These are phyloP conservation scores for Dictyostelium firmibasis DNA, from an alignment of 78 protist species.

Conservation along the genomic window DNA sequence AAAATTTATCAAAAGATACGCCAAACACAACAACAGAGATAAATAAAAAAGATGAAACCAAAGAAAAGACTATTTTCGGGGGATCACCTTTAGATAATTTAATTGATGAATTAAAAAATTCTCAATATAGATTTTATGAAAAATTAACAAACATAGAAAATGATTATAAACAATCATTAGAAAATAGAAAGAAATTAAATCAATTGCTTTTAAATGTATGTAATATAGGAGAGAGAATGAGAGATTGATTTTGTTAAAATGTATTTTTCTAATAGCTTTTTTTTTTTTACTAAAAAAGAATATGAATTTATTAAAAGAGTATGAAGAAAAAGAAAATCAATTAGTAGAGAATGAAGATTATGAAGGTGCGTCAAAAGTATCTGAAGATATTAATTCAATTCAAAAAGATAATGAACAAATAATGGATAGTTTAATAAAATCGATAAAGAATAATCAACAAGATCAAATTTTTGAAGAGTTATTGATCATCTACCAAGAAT, in stretches of 20 bases:
- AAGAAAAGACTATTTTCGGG: not conserved
- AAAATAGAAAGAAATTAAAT: not conserved
- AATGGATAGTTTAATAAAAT: not conserved
- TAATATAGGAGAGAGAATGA: too few relatives aligned
- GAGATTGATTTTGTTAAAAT: too few relatives aligned
- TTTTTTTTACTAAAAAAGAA: not conserved
- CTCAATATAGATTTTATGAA: not conserved
- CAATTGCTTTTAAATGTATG: not conserved
- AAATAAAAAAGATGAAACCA: not conserved
- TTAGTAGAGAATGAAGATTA: slow-evolving; percentile 46
- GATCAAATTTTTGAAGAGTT: not conserved
- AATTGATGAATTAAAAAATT: not conserved
- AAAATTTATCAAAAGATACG: not conserved
- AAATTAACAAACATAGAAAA: slow-evolving; percentile 8
- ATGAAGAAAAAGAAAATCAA: not conserved
- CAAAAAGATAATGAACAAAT: not conserved
- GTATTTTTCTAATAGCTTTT: too few relatives aligned
- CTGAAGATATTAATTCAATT: not conserved
- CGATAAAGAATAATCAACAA: not conserved
- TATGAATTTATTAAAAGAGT: not conserved
- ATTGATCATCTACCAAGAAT: not conserved
- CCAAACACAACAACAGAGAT: not conserved
- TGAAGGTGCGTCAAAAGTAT: slow-evolving; percentile 30
- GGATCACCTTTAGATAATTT: not conserved
- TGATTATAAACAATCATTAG: not conserved